Base-by-base conservation (phyloP, 2,329 filamentous ascomycete genomes). In the Stemphylium vesicarium region DNA sequence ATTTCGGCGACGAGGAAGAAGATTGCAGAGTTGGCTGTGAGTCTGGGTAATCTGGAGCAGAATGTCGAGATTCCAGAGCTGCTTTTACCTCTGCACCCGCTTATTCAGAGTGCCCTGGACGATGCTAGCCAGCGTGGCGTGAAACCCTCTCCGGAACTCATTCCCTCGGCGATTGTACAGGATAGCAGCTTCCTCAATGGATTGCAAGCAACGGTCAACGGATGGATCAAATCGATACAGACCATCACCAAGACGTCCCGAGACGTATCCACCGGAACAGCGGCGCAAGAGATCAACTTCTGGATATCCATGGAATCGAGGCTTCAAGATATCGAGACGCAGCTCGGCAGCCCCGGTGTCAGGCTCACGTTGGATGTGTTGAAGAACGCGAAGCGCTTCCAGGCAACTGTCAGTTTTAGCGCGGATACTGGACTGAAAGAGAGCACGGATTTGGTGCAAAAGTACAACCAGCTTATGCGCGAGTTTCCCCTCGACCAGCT, bases 181-280 rank as follows among this genome's bases (percentile, higher is more conserved):
- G 95, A 97, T 77, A 96, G 91, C 69, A 87, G 87, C 10, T 96
- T 99, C 65, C 88, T 97, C 68, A 99, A 99, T 77, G 92, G 89
- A 65, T 82, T 99, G 33, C 95, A 98, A 74, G 89, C 91, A 45
- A 95, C 89, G 43, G 95, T 98, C 57, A 99, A 98, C 75, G 88
- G 89, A 60, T 99, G 95, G 95, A 99, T 99, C 79, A 96, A 96
- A 79, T 96, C 94, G 10, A 99, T 99, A 62, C 94, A 97, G 75
- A 89, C 89, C 42, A 96, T 97, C 65, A 99, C 95, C 35, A 96
- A 96, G 78, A 90, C 96, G 81, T 91, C 92, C 36, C 88, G 92
- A 69, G 95, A 99, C 67, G 87, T 91, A 0, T 73, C 88, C 74
- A 82, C 84, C 62, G 83, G 87, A 29, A 96, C 92, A 18, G 95